Evolutionary conservation across 2,329 filamentous ascomycete species (phyloP).

Genomic region (Aureobasidium zeae): DNA sequence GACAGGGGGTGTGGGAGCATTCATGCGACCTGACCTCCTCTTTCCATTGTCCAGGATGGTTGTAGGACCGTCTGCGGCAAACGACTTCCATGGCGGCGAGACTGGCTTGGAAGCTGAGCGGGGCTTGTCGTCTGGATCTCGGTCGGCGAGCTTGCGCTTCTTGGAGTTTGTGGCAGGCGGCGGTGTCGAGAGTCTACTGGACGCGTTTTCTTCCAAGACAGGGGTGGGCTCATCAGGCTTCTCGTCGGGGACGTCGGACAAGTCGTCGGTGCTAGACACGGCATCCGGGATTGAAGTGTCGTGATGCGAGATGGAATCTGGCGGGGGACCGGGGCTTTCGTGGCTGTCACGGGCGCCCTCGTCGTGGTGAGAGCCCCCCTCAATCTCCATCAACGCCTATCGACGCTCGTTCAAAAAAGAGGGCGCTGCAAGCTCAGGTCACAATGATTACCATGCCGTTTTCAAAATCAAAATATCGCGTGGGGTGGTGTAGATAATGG

Average conservation of each 20-base stretch:
- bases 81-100: conserved; percentile 80
- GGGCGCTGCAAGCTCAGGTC: conserved; percentile 9
- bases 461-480: conserved; percentile 26
- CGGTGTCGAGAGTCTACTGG: conserved; percentile 3
- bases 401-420: conserved; percentile 1
- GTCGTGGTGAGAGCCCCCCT: conserved; percentile 21
- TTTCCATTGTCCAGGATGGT: conserved; percentile 60
- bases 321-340: conserved; percentile 17
- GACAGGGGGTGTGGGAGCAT: conserved; percentile 32
- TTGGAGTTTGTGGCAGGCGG: conserved; percentile 38
- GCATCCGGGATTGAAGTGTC: conserved; percentile 7
- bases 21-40: conserved; percentile 52
- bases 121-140: conserved; percentile 21
- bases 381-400: conserved; percentile 20
- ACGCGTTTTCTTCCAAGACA: conserved; percentile 17
- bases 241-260: background rate
- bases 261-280: background rate
- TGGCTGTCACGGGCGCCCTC: conserved; percentile 21
- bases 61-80: conserved; percentile 76
- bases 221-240: too few species aligned
- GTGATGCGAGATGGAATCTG: conserved; percentile 5
- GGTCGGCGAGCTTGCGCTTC: conserved; percentile 48
- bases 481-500: conserved; percentile 19
- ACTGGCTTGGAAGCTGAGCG: conserved; percentile 22
- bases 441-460: conserved; percentile 22